A percentile compares a stretch with the other conserved stretches of the same genome.
Conservation (phyloP, 305 asterid species). For the Stenogyne calaminthoides region DNA sequence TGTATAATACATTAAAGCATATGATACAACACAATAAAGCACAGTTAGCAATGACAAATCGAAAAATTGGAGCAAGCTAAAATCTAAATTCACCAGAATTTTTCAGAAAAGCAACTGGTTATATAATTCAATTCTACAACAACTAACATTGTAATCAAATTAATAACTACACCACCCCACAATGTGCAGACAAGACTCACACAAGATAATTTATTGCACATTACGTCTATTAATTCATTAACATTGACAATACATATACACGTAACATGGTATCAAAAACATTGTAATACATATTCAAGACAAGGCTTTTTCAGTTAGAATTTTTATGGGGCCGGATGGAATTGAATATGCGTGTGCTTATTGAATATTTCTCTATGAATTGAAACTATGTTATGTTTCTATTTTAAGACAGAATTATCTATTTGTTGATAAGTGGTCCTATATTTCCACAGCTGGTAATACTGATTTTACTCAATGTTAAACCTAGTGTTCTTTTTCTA, state of each 20-base stretch:
- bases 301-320: background rate
- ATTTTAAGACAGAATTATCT: background rate
- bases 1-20: too few species aligned
- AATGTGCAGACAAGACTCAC: background rate
- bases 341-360: background rate
- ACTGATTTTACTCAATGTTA: slow-evolving; percentile 7
- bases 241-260: background rate
- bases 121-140: background rate
- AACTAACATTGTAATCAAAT: background rate
- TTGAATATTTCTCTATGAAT: too few species aligned
- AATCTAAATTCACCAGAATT: too few species aligned
- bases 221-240: background rate
- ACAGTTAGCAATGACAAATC: too few species aligned
- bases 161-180: background rate
- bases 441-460: background rate
- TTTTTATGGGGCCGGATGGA: too few species aligned
- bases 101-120: background rate
- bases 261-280: background rate
- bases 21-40: too few species aligned
- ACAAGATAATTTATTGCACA: background rate
- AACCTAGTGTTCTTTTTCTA: background rate
- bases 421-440: background rate
- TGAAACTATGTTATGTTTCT: background rate
- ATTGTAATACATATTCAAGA: background rate
- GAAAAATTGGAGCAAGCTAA: too few species aligned